A percentile compares a stretch with the other conserved stretches of the same genome.
phyloP scores from a whole-genome alignment of 441 rosid genomes.

The Pelargonium cotyledonis region DNA sequence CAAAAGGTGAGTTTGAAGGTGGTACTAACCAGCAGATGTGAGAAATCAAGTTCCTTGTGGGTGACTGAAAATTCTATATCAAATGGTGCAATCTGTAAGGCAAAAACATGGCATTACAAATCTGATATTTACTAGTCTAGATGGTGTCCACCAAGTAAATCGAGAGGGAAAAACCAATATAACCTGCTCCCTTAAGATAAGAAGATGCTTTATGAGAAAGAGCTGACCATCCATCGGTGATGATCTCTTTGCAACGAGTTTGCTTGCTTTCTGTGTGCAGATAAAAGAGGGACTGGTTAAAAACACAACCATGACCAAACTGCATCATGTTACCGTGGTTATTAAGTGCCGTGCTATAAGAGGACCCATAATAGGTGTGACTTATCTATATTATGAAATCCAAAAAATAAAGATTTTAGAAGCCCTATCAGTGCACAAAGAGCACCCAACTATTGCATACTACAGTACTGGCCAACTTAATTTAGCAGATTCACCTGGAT shows the following conservation, averaged over 20 bases:
- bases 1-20: slow-evolving; percentile 14
- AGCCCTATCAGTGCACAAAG: not conserved
- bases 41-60: slow-evolving; percentile 97
- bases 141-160: slow-evolving; percentile 20
- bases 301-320: slow-evolving; percentile 1
- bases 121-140: slow-evolving; percentile 7
- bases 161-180: slow-evolving; percentile 14
- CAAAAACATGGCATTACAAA: slow-evolving; percentile 18
- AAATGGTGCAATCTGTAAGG: slow-evolving; percentile 83
- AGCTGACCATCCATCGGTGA: slow-evolving; percentile 88
- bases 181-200: slow-evolving; percentile 92
- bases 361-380: not conserved
- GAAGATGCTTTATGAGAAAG: slow-evolving; percentile 87
- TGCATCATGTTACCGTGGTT: not conserved
- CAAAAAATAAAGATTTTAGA: not conserved
- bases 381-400: not conserved
- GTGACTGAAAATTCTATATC: slow-evolving; percentile 94
- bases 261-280: slow-evolving; percentile 77
- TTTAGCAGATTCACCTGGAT: slow-evolving; percentile 65
- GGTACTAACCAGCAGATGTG: slow-evolving; percentile 87
- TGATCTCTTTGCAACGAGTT: slow-evolving; percentile 67
- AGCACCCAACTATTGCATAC: not conserved
- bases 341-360: not conserved
- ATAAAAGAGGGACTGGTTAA: slow-evolving; percentile 12
- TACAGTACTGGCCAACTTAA: slow-evolving; percentile 3